Conservation (phyloP, 352 stramenopile species). For the Phytophthora colocasiae region DNA sequence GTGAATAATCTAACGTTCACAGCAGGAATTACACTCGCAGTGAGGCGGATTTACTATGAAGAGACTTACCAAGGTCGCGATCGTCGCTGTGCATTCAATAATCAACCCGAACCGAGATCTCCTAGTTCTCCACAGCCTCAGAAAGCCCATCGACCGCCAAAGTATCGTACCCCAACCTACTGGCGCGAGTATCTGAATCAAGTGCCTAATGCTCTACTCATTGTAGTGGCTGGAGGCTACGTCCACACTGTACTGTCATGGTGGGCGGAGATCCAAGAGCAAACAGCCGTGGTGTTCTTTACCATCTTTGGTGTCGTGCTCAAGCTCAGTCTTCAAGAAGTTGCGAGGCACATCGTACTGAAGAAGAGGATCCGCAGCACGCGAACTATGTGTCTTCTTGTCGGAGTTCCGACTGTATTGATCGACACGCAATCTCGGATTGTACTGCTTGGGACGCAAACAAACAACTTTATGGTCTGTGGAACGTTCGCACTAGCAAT, state of each 20-base stretch:
- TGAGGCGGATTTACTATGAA: slow-evolving; percentile 27
- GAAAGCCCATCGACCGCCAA: slow-evolving; percentile 5
- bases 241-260: slow-evolving; percentile 31
- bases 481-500: slow-evolving; percentile 36
- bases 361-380: slow-evolving; percentile 40
- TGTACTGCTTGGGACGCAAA: slow-evolving; percentile 39
- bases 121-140: not conserved
- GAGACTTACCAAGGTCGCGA: slow-evolving; percentile 29
- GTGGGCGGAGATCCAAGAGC: slow-evolving; percentile 7
- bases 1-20: slow-evolving; percentile 29
- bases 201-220: slow-evolving; percentile 10
- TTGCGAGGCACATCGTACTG: slow-evolving; percentile 28
- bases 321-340: slow-evolving; percentile 48
- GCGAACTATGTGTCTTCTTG: slow-evolving; percentile 50
- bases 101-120: not conserved
- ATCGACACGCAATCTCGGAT: slow-evolving; percentile 59
- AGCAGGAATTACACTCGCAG: slow-evolving; percentile 15
- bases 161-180: slow-evolving; percentile 7
- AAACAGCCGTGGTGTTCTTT: slow-evolving; percentile 22
- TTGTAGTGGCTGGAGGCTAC: slow-evolving; percentile 28
- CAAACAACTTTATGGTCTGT: slow-evolving; percentile 12
- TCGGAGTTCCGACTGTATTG: slow-evolving; percentile 49
- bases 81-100: slow-evolving; percentile 10
- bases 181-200: slow-evolving; percentile 10
- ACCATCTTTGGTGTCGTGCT: slow-evolving; percentile 31